These are phyloP conservation scores for Eucalyptus tenuipes DNA, from an alignment of 345 rosid genomes.

Conservation along the genomic window DNA sequence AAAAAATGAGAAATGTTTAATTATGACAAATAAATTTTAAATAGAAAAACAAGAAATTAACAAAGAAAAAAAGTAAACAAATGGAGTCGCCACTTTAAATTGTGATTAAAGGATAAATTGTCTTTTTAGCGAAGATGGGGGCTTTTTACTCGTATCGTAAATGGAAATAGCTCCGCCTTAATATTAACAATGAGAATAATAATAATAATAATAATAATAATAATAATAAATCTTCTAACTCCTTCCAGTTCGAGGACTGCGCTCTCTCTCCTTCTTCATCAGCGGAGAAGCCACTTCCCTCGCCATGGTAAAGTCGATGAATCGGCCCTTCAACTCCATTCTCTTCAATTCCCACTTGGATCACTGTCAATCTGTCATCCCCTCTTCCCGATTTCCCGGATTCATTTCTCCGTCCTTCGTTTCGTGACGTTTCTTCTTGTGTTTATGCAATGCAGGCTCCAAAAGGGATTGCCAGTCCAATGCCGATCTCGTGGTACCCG, in stretches of 20 bases:
- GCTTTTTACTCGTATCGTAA: neutral
- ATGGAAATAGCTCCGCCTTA: neutral
- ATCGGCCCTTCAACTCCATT: neutral
- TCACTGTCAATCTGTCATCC: neutral
- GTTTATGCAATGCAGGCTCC: conserved; percentile 19
- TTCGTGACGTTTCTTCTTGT: neutral
- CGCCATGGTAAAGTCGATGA: neutral
- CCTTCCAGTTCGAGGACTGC: neutral
- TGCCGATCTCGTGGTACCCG: conserved; percentile 63
- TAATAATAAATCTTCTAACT: neutral
- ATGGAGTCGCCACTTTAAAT: neutral
- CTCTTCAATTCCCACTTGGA: neutral
- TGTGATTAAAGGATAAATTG: neutral
- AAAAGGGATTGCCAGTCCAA: conserved; percentile 60
- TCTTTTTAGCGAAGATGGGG: neutral
- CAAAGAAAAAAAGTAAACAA: neutral
- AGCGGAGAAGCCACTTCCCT: neutral
- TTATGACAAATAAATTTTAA: neutral
- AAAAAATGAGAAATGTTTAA: too few species aligned
- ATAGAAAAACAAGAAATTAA: neutral
- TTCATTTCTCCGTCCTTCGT: neutral
- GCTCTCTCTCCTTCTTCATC: neutral
- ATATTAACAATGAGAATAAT: too few species aligned
- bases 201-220: too few species aligned
- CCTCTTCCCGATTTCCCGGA: neutral